Conservation (phyloP, 805 yeast species). For the Starmerella bombi region DNA sequence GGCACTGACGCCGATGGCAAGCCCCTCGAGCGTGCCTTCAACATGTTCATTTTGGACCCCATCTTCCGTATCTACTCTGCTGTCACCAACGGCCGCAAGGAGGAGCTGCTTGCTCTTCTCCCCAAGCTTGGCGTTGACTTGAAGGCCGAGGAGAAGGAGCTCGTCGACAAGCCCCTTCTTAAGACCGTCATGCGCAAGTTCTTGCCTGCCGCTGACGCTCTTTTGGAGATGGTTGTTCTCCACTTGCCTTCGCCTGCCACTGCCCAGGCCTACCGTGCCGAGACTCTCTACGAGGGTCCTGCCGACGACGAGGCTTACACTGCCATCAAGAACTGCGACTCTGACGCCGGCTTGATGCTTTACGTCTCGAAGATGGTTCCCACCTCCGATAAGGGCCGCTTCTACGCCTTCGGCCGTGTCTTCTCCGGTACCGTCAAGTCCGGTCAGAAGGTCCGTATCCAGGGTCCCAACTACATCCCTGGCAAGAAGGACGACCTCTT, state of each 20-base stretch:
- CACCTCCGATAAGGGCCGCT: conserved; percentile 99
- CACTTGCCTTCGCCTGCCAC: conserved; percentile 99
- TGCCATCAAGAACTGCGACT: conserved; percentile 97
- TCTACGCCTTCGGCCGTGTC: conserved; percentile 99
- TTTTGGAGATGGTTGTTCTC: conserved; percentile 94
- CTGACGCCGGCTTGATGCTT: conserved; percentile 94
- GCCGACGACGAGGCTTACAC: conserved; percentile 67
- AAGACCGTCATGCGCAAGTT: conserved; percentile 98
- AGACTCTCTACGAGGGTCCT: conserved; percentile 98
- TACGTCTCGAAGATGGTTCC: conserved; percentile 99
- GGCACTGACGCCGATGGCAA: conserved; percentile 92
- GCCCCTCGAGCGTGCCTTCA: conserved; percentile 96
- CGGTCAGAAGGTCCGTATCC: conserved; percentile 98
- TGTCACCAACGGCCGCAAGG: conserved; percentile 98
- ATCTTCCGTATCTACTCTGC: conserved; percentile 94
- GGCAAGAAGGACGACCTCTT: conserved; percentile 97
- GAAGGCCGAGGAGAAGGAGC: conserved; percentile 94
- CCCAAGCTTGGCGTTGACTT: conserved; percentile 87
- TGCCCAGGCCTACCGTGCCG: conserved; percentile 98
- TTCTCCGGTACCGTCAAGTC: conserved; percentile 98
- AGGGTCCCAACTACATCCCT: conserved; percentile 98
- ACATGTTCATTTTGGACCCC: conserved; percentile 98
- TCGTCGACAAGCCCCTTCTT: conserved; percentile 96
- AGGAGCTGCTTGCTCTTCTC: conserved; percentile 80
- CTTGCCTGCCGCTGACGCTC: conserved; percentile 99